A percentile compares a stretch with the other conserved stretches of the same genome.
phyloP scores from a whole-genome alignment of 2,329 filamentous ascomycete species.

The Malbranchea zuffiana region DNA sequence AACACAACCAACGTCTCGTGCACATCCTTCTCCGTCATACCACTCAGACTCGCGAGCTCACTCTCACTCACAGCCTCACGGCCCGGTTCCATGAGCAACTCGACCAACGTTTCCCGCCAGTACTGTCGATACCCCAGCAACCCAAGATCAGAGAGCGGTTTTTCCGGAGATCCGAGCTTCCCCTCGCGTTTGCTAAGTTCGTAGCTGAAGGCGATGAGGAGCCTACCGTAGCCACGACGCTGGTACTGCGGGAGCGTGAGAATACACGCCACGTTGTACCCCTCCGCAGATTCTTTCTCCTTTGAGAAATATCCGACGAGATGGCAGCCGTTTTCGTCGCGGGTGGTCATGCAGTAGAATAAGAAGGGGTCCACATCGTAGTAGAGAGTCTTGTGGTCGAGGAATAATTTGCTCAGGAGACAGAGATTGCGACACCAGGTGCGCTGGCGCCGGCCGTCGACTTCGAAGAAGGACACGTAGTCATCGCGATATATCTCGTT shows the following conservation, averaged over 20 bases:
- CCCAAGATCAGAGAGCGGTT: slow-evolving; percentile 87
- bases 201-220: slow-evolving; percentile 95
- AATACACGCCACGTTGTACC: slow-evolving; percentile 97
- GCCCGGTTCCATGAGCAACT: slow-evolving; percentile 64
- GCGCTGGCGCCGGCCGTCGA: slow-evolving; percentile 91
- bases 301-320: slow-evolving; percentile 99
- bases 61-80: slow-evolving; percentile 66
- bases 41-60: slow-evolving; percentile 62
- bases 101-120: slow-evolving; percentile 91
- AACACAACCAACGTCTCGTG: slow-evolving; percentile 87
- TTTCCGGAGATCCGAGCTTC: slow-evolving; percentile 91
- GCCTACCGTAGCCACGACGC: slow-evolving; percentile 80
- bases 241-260: slow-evolving; percentile 93
- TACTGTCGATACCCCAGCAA: slow-evolving; percentile 91
- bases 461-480: slow-evolving; percentile 90
- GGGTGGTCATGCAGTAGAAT: slow-evolving; percentile 95
- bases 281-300: slow-evolving; percentile 92
- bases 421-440: slow-evolving; percentile 99
- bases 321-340: slow-evolving; percentile 82
- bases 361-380: slow-evolving; percentile 96
- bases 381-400: slow-evolving; percentile 97
- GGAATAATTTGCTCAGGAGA: slow-evolving; percentile 85
- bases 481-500: slow-evolving; percentile 95
- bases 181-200: slow-evolving; percentile 91
- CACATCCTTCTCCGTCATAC: slow-evolving; percentile 97